Evolutionary conservation across 1,284 basidiomycete species (phyloP), one percentile per base, ranked within the genome.

Genomic region (Butyriboletus appendiculatus): DNA sequence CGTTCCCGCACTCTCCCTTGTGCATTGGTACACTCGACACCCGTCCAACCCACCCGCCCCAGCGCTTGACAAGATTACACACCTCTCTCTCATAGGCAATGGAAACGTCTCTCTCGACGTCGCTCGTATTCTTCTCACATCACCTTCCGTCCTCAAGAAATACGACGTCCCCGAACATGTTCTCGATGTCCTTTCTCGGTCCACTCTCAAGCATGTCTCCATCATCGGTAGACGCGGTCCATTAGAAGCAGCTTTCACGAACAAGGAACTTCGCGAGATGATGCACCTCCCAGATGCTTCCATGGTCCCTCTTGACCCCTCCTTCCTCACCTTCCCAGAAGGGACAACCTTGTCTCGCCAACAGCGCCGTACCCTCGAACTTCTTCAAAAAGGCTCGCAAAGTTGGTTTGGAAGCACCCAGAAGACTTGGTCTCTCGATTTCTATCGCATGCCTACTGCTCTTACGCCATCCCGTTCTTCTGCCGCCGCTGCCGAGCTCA

Each of bases 1-100:
- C 58, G 72, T 88, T 1, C 85, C 94, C 2, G 95, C 96, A 0
- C 79, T 98, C 5, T 86, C 86, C 1, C 76, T 99, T 49, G 96
- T 99, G 3, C 91, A 96, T 64, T 99, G 96, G 96, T 99, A 99
- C 75, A 99, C 97, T 35, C 88, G 85, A 40, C 95, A 99, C 70
- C 96, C 96, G 1, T 81, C 84, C 14, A 68, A 73, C 9, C 76
- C 82, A 0, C 68, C 78, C 0, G 72, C 84, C 0, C 87, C 86
- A 1, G 75, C 84, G 6, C 79, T 98, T 0, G 76, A 84, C 33
- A 76, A 76, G 32, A 72, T 84, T 0, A 69, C 77, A 6, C 88
- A 94, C 59, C 86, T 97, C 41, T 86, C 92, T 0, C 76, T 99
- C 45, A 89, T 99, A 44, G 96, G 97, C 0, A 94, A 96, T 58